Percentiles rank a stretch among this genome's conserved stretches.
These are phyloP conservation scores for Encephalitozoon intestinalis DNA, from an alignment of 371 early-diverging fungal species.

Conservation along the genomic window DNA sequence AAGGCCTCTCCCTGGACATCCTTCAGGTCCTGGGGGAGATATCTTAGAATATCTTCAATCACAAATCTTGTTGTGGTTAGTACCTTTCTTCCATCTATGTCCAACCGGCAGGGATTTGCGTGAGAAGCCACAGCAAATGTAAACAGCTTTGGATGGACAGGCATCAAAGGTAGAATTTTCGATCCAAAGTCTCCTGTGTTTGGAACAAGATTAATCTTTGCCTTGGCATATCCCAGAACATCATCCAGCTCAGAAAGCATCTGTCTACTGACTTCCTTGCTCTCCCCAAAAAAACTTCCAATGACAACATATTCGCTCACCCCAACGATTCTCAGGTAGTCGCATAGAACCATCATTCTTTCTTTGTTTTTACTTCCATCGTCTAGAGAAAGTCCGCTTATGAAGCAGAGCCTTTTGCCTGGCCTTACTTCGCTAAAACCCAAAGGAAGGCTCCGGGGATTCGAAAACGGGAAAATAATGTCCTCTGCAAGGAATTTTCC, in stretches of 20 bases:
- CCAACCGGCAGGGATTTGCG: slow-evolving; percentile 12
- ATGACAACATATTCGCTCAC: slow-evolving; percentile 12
- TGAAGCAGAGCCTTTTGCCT: not conserved
- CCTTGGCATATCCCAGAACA: not conserved
- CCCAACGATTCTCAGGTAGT: not conserved
- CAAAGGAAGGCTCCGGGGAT: not conserved
- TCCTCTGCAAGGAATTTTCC: not conserved
- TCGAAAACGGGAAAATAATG: not conserved
- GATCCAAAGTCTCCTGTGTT: slow-evolving; percentile 28
- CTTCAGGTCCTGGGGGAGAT: slow-evolving; percentile 12
- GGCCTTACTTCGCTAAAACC: not conserved
- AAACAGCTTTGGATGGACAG: slow-evolving; percentile 42
- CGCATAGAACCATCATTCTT: not conserved
- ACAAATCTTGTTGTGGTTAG: not conserved
- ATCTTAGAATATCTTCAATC: slow-evolving; percentile 41
- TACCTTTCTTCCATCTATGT: not conserved
- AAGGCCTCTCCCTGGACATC: not conserved
- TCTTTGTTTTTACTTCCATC: not conserved
- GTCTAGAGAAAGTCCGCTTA: not conserved
- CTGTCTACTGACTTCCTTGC: not conserved
- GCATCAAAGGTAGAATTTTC: slow-evolving; percentile 11
- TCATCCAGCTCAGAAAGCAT: not conserved
- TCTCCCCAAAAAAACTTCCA: slow-evolving; percentile 21
- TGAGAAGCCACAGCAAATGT: not conserved
- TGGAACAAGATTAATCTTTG: slow-evolving; percentile 26